Conservation (phyloP, 768 basidiomycete species). For the Rhodosporidiobolus odoratus region DNA sequence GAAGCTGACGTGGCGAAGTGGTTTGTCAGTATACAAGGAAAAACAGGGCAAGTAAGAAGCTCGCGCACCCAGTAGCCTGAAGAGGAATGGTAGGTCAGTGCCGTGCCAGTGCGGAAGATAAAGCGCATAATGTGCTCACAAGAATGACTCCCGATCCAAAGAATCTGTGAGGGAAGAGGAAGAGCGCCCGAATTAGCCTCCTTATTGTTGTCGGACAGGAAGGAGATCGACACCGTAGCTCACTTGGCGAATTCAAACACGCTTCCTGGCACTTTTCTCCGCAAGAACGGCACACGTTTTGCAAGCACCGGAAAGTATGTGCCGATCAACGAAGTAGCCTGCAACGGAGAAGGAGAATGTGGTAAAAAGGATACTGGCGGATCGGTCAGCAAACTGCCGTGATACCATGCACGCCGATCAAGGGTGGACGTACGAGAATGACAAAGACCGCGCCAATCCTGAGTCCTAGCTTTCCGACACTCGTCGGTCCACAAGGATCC, state of each 20-base stretch:
- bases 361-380: background rate
- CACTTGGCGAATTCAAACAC: constrained; percentile 44
- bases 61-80: no score
- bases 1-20: no score
- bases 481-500: constrained; percentile 24
- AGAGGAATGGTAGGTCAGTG: no score
- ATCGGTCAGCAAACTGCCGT: no score
- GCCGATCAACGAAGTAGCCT: constrained; percentile 39
- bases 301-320: constrained; percentile 42
- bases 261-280: constrained; percentile 26
- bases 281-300: constrained; percentile 34
- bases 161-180: background rate
- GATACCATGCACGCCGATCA: no score
- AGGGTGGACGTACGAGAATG: constrained; percentile 8
- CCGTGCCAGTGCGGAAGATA: no score
- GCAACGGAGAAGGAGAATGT: constrained; percentile 1
- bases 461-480: constrained; percentile 22
- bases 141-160: constrained; percentile 39
- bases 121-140: no score
- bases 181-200: background rate
- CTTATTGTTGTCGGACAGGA: background rate
- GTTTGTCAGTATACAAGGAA: no score
- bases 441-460: constrained; percentile 32
- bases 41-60: no score
- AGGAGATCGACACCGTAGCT: constrained; percentile 3